Conservation (phyloP, 192 early-diverging fungal species). For the Linnemannia zychae region DNA sequence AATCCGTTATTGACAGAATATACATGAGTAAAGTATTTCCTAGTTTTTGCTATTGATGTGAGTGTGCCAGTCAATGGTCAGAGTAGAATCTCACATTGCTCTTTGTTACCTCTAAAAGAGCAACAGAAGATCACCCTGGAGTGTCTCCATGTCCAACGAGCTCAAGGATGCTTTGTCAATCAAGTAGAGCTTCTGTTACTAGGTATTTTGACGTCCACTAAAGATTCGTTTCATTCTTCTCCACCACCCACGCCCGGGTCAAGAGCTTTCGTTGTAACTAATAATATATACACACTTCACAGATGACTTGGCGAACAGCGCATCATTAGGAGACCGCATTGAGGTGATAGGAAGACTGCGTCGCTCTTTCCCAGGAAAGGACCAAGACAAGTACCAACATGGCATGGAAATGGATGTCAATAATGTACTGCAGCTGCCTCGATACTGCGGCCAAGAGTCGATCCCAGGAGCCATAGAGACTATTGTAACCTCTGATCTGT, state of each 20-base stretch:
- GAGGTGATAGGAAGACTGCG: slow-evolving; percentile 18
- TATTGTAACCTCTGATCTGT: slow-evolving; percentile 19
- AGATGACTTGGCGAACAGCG: slow-evolving; percentile 36
- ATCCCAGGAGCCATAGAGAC: slow-evolving; percentile 2
- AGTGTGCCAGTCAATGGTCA: background rate
- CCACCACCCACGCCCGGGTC: too few species aligned
- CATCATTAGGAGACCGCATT: slow-evolving; percentile 16
- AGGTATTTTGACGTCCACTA: background rate
- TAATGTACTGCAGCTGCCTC: slow-evolving; percentile 8
- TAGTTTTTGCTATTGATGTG: background rate
- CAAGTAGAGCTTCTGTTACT: slow-evolving; percentile 18
- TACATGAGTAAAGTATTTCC: slow-evolving; percentile 30
- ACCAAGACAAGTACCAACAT: background rate
- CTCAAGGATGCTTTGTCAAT: slow-evolving; percentile 33
- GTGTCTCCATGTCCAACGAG: background rate
- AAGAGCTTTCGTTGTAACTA: too few species aligned
- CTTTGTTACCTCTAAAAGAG: background rate
- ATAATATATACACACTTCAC: too few species aligned
- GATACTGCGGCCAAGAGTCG: too few species aligned
- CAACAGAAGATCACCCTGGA: slow-evolving; percentile 20
- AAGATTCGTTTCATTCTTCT: background rate
- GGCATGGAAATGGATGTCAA: slow-evolving; percentile 39
- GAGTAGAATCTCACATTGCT: background rate
- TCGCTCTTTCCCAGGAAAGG: background rate
- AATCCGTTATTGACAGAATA: slow-evolving; percentile 49